phyloP scores from a whole-genome alignment of 2,329 filamentous ascomycete genomes.

The Coniochaeta sp. region DNA sequence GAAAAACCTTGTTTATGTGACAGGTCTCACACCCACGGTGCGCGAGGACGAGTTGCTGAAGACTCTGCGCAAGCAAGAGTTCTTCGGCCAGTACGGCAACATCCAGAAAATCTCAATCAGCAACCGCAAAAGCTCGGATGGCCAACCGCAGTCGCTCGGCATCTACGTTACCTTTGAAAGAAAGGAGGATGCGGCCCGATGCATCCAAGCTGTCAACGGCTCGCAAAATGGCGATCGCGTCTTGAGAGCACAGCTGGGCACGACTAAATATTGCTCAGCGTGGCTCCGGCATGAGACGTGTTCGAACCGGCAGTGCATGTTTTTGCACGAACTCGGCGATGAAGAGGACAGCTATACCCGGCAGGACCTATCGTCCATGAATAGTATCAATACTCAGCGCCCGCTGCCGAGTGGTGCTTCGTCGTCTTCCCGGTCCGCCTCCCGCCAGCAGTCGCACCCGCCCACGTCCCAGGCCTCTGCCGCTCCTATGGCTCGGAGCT shows the following conservation, averaged over 20 bases:
- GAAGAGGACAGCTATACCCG: slow-evolving; percentile 95
- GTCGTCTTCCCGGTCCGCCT: slow-evolving; percentile 44
- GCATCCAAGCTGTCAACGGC: slow-evolving; percentile 87
- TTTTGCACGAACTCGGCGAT: slow-evolving; percentile 95
- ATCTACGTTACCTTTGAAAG: slow-evolving; percentile 98
- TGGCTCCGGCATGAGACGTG: slow-evolving; percentile 93
- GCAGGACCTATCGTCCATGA: slow-evolving; percentile 91
- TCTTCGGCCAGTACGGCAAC: slow-evolving; percentile 96
- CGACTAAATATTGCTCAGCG: slow-evolving; percentile 97
- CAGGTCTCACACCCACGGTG: slow-evolving; percentile 83
- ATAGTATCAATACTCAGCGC: slow-evolving; percentile 75
- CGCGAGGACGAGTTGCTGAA: slow-evolving; percentile 88
- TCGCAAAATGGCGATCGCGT: slow-evolving; percentile 84
- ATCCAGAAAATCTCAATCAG: slow-evolving; percentile 99
- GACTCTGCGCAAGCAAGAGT: slow-evolving; percentile 82
- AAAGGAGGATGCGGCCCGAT: slow-evolving; percentile 82
- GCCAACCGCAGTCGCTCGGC: slow-evolving; percentile 79
- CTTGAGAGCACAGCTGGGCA: slow-evolving; percentile 72
- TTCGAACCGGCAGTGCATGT: slow-evolving; percentile 95
- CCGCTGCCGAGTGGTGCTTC: slow-evolving; percentile 41
- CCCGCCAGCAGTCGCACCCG: slow-evolving; percentile 42
- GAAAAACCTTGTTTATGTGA: slow-evolving; percentile 98
- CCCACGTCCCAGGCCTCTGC: slow-evolving; percentile 30
- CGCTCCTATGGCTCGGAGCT: slow-evolving; percentile 64
- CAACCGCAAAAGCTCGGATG: slow-evolving; percentile 74